phyloP scores from a whole-genome alignment of 2,329 filamentous ascomycete species.

The Colletotrichum cordylinicola region DNA sequence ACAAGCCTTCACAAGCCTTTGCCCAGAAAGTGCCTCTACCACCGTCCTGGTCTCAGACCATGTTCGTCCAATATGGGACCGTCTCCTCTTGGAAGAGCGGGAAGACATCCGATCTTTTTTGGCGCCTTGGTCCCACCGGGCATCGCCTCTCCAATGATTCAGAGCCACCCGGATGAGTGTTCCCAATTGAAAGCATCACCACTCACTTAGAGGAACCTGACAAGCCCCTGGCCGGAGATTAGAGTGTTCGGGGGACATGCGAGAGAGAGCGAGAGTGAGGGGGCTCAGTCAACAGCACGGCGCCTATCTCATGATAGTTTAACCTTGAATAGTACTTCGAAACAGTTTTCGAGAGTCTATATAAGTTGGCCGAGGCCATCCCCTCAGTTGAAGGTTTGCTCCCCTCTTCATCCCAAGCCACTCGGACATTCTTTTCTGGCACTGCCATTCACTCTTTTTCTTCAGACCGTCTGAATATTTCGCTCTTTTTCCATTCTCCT shows the following conservation, averaged over 20 bases:
- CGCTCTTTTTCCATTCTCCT: background rate
- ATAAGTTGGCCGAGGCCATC: background rate
- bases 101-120: conserved; percentile 2
- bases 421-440: background rate
- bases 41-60: background rate
- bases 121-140: background rate
- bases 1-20: conserved; percentile 6
- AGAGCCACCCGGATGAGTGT: background rate
- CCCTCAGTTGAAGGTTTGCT: background rate
- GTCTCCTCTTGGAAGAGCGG: background rate
- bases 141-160: background rate
- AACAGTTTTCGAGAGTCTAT: conserved; percentile 16
- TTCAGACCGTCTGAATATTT: conserved; percentile 6
- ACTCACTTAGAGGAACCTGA: background rate
- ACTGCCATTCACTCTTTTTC: background rate
- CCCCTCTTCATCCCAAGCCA: background rate
- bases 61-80: conserved; percentile 1
- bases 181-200: conserved; percentile 1
- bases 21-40: background rate
- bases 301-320: conserved; percentile 1
- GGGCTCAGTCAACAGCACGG: background rate
- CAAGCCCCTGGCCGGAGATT: background rate
- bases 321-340: background rate
- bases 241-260: background rate
- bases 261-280: background rate